Evolutionary conservation across 345 rosid genomes (phyloP).

Genomic region (Excoecaria cochinchinensis): DNA sequence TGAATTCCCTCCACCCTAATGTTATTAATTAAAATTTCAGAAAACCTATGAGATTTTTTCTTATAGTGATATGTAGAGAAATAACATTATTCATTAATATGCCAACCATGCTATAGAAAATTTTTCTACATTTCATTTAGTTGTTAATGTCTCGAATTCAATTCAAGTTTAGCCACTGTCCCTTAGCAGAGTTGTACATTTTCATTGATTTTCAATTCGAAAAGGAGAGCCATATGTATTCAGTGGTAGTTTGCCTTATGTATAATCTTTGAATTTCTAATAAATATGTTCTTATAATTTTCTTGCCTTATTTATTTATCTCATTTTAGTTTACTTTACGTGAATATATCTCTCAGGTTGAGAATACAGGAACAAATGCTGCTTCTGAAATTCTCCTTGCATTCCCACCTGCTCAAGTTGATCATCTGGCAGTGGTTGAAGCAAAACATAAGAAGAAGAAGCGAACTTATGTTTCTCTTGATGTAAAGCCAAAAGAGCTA

Average conservation of each 20-base stretch:
- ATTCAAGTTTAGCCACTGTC: not conserved
- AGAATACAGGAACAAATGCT: slow-evolving; percentile 61
- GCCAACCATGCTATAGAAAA: not conserved
- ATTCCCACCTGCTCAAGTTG: slow-evolving; percentile 68
- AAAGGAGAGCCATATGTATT: not conserved
- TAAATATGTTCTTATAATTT: not conserved
- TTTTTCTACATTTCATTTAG: not conserved
- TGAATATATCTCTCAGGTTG: slow-evolving; percentile 53
- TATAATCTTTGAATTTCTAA: not conserved
- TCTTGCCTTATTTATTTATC: not conserved
- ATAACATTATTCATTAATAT: not conserved
- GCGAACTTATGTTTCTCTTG: slow-evolving; percentile 57
- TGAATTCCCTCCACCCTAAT: no score
- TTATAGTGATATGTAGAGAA: not conserved
- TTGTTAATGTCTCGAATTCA: not conserved
- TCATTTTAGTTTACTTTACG: not conserved
- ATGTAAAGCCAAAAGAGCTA: slow-evolving; percentile 57
- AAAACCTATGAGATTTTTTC: not conserved
- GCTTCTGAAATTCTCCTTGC: slow-evolving; percentile 80
- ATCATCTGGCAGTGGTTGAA: slow-evolving; percentile 68
- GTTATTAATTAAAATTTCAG: not conserved
- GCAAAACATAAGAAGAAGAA: slow-evolving; percentile 86
- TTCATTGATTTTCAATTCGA: not conserved
- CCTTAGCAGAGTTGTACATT: not conserved
- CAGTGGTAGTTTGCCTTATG: not conserved